Conservation (phyloP, 2,329 filamentous ascomycete species). For the Herpotrichia juniperi region DNA sequence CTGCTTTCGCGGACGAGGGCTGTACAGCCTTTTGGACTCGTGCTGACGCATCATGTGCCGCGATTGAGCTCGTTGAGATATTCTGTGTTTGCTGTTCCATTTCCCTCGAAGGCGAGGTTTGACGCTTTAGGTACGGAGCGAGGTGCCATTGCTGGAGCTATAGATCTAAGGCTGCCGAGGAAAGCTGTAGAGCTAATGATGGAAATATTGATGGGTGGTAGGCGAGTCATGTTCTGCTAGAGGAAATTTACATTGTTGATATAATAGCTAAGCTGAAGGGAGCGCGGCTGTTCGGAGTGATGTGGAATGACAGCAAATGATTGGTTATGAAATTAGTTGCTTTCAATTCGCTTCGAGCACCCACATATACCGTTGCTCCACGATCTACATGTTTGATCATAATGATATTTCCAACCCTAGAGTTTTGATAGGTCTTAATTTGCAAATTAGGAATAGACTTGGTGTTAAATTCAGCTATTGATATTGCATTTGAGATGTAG, state of each 20-base stretch:
- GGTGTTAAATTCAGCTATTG: too few species aligned
- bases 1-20: background rate
- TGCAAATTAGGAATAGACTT: too few species aligned
- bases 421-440: too few species aligned
- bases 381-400: too few species aligned
- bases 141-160: background rate
- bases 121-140: background rate
- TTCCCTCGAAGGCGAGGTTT: background rate
- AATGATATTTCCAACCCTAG: too few species aligned
- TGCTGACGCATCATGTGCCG: background rate
- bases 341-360: too few species aligned
- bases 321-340: too few species aligned
- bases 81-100: background rate
- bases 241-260: background rate
- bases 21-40: background rate
- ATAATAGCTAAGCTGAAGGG: background rate
- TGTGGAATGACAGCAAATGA: too few species aligned
- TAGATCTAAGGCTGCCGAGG: background rate
- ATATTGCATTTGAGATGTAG: too few species aligned
- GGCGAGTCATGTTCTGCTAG: background rate
- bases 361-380: too few species aligned
- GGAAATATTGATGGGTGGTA: background rate
- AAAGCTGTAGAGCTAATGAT: background rate
- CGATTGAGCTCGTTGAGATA: background rate
- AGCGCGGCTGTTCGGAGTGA: too few species aligned